Percentiles rank a stretch among this genome's conserved stretches.
phyloP scores from a whole-genome alignment of 257 asterid genomes.

The Solanum habrochaites region DNA sequence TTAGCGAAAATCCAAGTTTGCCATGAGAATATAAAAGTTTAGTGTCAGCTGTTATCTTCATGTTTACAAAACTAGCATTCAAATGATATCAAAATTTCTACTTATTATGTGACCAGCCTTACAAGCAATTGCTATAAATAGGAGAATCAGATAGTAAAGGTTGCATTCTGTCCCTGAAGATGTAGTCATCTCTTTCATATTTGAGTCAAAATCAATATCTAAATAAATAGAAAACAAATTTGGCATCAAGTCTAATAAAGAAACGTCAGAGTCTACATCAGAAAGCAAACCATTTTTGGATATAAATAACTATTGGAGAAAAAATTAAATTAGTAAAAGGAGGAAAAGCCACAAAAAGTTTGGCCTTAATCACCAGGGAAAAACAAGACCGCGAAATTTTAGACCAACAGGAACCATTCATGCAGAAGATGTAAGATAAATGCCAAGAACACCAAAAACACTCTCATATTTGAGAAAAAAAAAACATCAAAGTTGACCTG shows the following conservation, averaged over 20 bases:
- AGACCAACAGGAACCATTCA: background rate
- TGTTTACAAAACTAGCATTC: too few relatives aligned
- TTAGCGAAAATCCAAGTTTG: too few relatives aligned
- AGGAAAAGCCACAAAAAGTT: background rate
- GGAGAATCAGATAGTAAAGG: background rate
- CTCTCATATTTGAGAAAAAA: background rate
- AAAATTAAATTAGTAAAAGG: background rate
- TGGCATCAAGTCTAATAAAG: background rate
- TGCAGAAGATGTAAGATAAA: background rate
- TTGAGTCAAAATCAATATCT: background rate
- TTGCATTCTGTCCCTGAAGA: background rate
- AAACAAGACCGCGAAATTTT: background rate
- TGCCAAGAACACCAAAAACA: background rate
- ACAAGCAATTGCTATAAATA: conserved; percentile 14
- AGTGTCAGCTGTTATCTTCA: too few relatives aligned
- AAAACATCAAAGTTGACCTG: background rate
- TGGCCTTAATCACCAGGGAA: background rate
- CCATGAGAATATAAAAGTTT: too few relatives aligned
- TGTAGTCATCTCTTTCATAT: background rate
- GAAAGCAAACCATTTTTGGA: background rate
- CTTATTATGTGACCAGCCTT: conserved; percentile 51
- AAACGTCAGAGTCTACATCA: background rate
- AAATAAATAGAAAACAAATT: background rate
- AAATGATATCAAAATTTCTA: conserved; percentile 23
- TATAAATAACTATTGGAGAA: background rate